Conservation (phyloP, 2,329 filamentous ascomycete genomes). For the Fusarium sp. region DNA sequence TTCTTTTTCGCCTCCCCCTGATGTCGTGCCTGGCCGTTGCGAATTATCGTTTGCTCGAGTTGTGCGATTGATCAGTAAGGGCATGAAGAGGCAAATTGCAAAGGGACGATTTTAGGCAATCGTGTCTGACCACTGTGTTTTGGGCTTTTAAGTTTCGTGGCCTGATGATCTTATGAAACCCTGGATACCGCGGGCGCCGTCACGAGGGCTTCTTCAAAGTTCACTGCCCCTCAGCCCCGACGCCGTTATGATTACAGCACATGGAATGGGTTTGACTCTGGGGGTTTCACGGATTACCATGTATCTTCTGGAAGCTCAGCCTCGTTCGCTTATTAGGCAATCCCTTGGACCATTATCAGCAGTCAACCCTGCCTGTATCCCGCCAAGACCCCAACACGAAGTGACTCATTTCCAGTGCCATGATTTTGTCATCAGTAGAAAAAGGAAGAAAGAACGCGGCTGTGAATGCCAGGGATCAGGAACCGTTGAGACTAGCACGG, state of each 20-base stretch:
- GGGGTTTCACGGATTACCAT: not conserved
- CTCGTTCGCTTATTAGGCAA: slow-evolving; percentile 12
- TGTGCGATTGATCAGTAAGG: not conserved
- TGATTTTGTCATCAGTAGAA: slow-evolving; percentile 15
- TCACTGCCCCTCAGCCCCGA: not conserved
- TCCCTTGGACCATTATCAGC: not conserved
- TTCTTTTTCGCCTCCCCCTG: slow-evolving; percentile 35
- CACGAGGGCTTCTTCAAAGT: slow-evolving; percentile 1
- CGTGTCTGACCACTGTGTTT: not conserved
- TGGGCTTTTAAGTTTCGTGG: not conserved
- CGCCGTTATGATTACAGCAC: not conserved
- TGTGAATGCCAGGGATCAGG: slow-evolving; percentile 16
- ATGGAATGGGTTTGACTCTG: not conserved
- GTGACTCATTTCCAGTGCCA: slow-evolving; percentile 28
- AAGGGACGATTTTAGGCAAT: not conserved
- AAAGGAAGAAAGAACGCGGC: not conserved
- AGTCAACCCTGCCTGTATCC: not conserved
- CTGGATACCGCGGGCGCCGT: slow-evolving; percentile 8
- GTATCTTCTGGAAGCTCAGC: slow-evolving; percentile 24
- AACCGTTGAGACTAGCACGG: slow-evolving; percentile 13
- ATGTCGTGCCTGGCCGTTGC: not conserved
- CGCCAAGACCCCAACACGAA: slow-evolving; percentile 18
- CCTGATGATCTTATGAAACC: not conserved
- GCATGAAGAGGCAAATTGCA: slow-evolving; percentile 6
- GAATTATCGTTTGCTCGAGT: not conserved